Conservation (phyloP, 805 yeast species). For the Starmerella floricola region DNA sequence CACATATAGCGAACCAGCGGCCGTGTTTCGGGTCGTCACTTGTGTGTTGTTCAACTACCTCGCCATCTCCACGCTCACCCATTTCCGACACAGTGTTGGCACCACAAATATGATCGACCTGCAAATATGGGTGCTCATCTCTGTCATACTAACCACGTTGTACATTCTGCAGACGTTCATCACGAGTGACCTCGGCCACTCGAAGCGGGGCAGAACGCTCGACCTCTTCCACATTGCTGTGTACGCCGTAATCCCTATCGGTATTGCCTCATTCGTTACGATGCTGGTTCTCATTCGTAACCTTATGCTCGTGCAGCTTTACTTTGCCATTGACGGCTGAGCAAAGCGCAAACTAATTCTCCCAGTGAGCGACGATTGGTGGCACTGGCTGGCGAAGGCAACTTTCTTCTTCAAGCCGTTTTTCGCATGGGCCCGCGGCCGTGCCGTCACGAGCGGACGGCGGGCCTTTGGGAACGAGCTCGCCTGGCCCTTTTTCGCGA, state of each 20-base stretch:
- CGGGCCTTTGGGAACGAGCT: too few relatives aligned
- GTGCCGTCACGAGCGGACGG: too few relatives aligned
- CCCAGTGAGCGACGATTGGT: too few relatives aligned
- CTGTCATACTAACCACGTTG: conserved; percentile 67
- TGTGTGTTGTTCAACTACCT: conserved; percentile 64
- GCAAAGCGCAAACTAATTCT: too few relatives aligned
- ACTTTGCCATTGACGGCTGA: too few relatives aligned
- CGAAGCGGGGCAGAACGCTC: conserved; percentile 43
- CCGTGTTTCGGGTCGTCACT: conserved; percentile 73
- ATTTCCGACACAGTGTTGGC: conserved; percentile 41
- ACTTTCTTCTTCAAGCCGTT: too few relatives aligned
- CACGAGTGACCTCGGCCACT: conserved; percentile 44
- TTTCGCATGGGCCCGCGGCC: too few relatives aligned
- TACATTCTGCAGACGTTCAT: conserved; percentile 80
- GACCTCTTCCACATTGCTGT: conserved; percentile 83
- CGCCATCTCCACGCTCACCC: conserved; percentile 55
- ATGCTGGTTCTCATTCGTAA: conserved; percentile 75
- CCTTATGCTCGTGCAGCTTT: conserved; percentile 55
- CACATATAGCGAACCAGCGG: conserved; percentile 76
- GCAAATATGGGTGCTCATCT: conserved; percentile 86
- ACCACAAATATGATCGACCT: conserved; percentile 57
- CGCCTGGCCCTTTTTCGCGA: too few relatives aligned
- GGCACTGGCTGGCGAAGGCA: too few relatives aligned
- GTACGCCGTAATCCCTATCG: conserved; percentile 96
- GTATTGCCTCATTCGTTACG: conserved; percentile 83